Percentiles rank a stretch among this genome's conserved stretches.
These are phyloP conservation scores for Paramecium pentaurelia DNA, from an alignment of 73 alveolate species.

Conservation along the genomic window DNA sequence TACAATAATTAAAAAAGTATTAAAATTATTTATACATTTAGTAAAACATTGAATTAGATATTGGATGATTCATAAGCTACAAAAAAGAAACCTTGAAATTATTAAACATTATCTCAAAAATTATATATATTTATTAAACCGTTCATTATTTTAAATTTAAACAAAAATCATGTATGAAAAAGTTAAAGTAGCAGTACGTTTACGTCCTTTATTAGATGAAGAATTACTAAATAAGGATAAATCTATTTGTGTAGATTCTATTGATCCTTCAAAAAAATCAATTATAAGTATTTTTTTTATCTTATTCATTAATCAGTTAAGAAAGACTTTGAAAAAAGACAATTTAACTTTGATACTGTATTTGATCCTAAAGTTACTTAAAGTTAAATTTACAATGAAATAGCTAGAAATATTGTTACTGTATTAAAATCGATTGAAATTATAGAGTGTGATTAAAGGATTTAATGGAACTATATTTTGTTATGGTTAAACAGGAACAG, in stretches of 20 bases:
- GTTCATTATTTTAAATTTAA: neutral
- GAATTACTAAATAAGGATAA: conserved; percentile 39
- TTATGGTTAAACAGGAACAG: conserved; percentile 98
- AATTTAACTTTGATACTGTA: conserved; percentile 78
- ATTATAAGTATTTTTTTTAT: conserved; percentile 33
- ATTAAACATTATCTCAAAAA: neutral
- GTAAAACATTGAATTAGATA: neutral
- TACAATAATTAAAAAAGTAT: neutral
- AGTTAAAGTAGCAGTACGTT: conserved; percentile 56
- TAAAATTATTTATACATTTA: neutral
- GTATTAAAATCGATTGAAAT: conserved; percentile 25
- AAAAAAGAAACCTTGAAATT: neutral
- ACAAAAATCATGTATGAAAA: conserved; percentile 16
- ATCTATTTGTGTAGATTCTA: conserved; percentile 47
- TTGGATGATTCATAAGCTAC: neutral
- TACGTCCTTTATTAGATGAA: conserved; percentile 62
- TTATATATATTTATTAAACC: neutral
- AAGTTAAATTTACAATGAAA: conserved; percentile 73
- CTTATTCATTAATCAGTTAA: neutral
- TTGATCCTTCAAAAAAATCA: conserved; percentile 29
- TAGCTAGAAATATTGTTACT: conserved; percentile 80
- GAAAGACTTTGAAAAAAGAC: conserved; percentile 77
- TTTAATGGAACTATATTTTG: conserved; percentile 96
- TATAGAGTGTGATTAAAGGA: conserved; percentile 85
- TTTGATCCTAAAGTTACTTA: conserved; percentile 77